These are phyloP conservation scores for Trichocladium uniseriatum DNA, from an alignment of 495 filamentous ascomycete species.

Conservation along the genomic window DNA sequence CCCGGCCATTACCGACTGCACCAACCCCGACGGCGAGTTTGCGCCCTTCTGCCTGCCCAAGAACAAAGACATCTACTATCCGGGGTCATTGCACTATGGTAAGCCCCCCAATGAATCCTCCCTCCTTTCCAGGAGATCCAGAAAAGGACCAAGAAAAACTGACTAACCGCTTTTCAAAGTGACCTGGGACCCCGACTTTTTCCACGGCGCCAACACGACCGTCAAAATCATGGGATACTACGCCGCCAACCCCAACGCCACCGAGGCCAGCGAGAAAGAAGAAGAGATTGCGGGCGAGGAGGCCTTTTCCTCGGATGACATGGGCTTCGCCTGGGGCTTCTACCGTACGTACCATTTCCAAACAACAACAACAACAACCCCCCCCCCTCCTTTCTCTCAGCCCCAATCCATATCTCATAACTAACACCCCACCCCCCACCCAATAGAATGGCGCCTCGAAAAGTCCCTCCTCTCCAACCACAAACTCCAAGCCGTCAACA, in stretches of 20 bases:
- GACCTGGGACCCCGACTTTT: slow-evolving; percentile 38
- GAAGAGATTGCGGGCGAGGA: no score
- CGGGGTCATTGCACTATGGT: slow-evolving; percentile 34
- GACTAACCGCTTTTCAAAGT: slow-evolving; percentile 20
- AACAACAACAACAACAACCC: no score
- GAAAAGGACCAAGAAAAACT: background rate
- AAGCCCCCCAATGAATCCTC: no score
- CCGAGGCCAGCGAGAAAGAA: no score
- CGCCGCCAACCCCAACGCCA: slow-evolving; percentile 4
- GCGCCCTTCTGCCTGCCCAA: slow-evolving; percentile 36
- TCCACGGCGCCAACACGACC: slow-evolving; percentile 27
- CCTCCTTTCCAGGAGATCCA: no score
- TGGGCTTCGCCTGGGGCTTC: slow-evolving; percentile 32
- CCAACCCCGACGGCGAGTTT: slow-evolving; percentile 29
- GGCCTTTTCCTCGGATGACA: slow-evolving; percentile 29
- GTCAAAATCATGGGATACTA: slow-evolving; percentile 32
- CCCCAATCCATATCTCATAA: no score
- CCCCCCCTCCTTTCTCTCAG: no score
- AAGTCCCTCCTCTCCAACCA: slow-evolving; percentile 16
- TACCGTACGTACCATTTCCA: no score
- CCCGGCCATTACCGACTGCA: slow-evolving; percentile 29
- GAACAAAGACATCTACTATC: slow-evolving; percentile 22
- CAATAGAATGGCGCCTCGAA: slow-evolving; percentile 29
- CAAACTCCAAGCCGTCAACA: slow-evolving; percentile 26
- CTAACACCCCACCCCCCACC: no score